phyloP scores from a whole-genome alignment of 116 monocot species.

The Phalaenopsis hybrid region DNA sequence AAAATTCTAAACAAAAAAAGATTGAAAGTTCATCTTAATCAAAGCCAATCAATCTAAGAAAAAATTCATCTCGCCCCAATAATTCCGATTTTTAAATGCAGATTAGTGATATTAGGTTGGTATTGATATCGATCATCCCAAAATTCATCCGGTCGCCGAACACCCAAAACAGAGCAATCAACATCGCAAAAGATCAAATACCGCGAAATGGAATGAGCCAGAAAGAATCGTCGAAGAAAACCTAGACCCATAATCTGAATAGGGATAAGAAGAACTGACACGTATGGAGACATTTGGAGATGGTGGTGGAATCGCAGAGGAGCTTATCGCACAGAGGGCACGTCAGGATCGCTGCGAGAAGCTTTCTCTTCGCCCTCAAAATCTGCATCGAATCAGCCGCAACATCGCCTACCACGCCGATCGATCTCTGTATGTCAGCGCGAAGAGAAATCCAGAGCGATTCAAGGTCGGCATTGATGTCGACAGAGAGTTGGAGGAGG shows the following conservation, averaged over 20 bases:
- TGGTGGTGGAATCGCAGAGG: conserved; percentile 81
- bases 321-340: conserved; percentile 72
- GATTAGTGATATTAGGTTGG: too few relatives aligned
- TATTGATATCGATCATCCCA: too few relatives aligned
- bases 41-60: too few relatives aligned
- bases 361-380: conserved; percentile 46
- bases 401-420: neutral
- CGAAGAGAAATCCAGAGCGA: neutral
- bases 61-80: too few relatives aligned
- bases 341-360: conserved; percentile 56
- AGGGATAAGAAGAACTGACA: conserved; percentile 38
- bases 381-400: conserved; percentile 15
- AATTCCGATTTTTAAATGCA: too few relatives aligned
- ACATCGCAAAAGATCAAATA: neutral
- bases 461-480: neutral
- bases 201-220: neutral
- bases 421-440: neutral
- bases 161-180: neutral
- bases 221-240: neutral
- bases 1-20: too few relatives aligned
- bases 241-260: neutral
- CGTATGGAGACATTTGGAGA: conserved; percentile 91
- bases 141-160: too few relatives aligned
- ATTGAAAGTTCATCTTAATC: too few relatives aligned
- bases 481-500: neutral